Percentiles rank a stretch among this genome's conserved stretches.
Conservation (phyloP, 164 flowering plant species). For the Aristolochia contorta region DNA sequence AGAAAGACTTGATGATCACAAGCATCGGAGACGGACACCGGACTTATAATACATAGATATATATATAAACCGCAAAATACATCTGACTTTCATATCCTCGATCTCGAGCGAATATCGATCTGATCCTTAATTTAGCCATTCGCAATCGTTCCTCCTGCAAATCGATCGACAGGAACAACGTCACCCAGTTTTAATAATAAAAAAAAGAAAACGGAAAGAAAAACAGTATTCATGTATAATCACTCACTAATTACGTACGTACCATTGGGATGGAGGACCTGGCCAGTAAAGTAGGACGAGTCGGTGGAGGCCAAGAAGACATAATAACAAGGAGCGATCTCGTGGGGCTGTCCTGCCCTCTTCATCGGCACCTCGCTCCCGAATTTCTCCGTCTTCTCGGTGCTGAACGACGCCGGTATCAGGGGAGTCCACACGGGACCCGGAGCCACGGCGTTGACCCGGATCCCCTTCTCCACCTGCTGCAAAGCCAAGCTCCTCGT, state of each 20-base stretch:
- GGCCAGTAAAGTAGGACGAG: constrained; percentile 66
- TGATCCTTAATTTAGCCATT: too few relatives aligned
- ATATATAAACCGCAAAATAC: too few relatives aligned
- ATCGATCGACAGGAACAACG: too few relatives aligned
- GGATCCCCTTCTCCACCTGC: constrained; percentile 47
- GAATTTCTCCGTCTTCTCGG: constrained; percentile 35
- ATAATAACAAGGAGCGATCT: constrained; percentile 54
- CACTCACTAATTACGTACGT: too few relatives aligned
- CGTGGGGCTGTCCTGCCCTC: constrained; percentile 68
- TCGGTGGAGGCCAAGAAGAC: constrained; percentile 57
- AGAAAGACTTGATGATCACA: too few relatives aligned
- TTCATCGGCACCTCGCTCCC: constrained; percentile 64
- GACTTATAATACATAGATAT: too few relatives aligned
- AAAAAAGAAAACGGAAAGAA: neutral
- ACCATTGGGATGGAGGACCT: constrained; percentile 79
- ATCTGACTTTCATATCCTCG: too few relatives aligned
- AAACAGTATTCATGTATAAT: too few relatives aligned
- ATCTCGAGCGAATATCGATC: too few relatives aligned
- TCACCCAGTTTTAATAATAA: too few relatives aligned
- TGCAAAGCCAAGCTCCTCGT: constrained; percentile 58
- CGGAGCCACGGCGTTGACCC: constrained; percentile 75
- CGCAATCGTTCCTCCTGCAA: constrained; percentile 9
- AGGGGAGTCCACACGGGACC: constrained; percentile 79
- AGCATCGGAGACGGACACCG: too few relatives aligned
- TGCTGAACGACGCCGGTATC: constrained; percentile 50